A percentile compares a stretch with the other conserved stretches of the same genome.
Evolutionary conservation across 1,284 basidiomycete species (phyloP).

Genomic region (Rhodofomes roseus): DNA sequence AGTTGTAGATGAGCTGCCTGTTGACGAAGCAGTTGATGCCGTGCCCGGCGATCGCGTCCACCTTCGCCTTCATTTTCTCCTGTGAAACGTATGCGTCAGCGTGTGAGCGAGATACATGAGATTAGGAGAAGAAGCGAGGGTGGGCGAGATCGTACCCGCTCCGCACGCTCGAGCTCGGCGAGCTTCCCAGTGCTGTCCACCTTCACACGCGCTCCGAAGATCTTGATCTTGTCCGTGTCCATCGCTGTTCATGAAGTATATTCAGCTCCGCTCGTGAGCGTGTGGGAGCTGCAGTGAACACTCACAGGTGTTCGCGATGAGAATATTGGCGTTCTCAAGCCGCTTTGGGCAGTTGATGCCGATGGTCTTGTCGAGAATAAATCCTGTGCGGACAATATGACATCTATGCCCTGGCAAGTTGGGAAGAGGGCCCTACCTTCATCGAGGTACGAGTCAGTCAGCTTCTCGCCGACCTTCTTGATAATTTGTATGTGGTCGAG

Average conservation of each 20-base stretch:
- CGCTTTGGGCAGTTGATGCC: slow-evolving; percentile 94
- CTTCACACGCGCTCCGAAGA: slow-evolving; percentile 95
- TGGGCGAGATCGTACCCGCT: slow-evolving; percentile 51
- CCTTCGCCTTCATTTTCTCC: slow-evolving; percentile 99
- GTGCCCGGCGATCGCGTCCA: slow-evolving; percentile 90
- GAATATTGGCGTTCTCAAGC: slow-evolving; percentile 92
- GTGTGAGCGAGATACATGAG: not conserved
- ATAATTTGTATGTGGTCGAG: slow-evolving; percentile 99
- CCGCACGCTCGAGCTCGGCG: slow-evolving; percentile 96
- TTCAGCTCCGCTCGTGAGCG: not conserved
- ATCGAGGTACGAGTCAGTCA: slow-evolving; percentile 97
- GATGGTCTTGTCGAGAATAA: slow-evolving; percentile 97
- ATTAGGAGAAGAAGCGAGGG: not conserved
- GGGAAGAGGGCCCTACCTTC: slow-evolving; percentile 63
- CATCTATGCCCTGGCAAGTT: not conserved
- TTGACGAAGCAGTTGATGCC: slow-evolving; percentile 99
- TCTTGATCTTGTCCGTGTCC: slow-evolving; percentile 99
- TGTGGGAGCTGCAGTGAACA: slow-evolving; percentile 4
- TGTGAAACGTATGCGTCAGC: slow-evolving; percentile 24
- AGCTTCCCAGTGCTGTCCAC: slow-evolving; percentile 96
- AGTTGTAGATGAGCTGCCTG: slow-evolving; percentile 99
- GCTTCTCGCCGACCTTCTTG: slow-evolving; percentile 98
- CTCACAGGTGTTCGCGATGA: slow-evolving; percentile 96
- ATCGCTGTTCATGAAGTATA: slow-evolving; percentile 60
- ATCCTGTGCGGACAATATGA: slow-evolving; percentile 52